These are phyloP conservation scores for Emmonsiellopsis sp. DNA, from an alignment of 2,329 filamentous ascomycete species.

Conservation along the genomic window DNA sequence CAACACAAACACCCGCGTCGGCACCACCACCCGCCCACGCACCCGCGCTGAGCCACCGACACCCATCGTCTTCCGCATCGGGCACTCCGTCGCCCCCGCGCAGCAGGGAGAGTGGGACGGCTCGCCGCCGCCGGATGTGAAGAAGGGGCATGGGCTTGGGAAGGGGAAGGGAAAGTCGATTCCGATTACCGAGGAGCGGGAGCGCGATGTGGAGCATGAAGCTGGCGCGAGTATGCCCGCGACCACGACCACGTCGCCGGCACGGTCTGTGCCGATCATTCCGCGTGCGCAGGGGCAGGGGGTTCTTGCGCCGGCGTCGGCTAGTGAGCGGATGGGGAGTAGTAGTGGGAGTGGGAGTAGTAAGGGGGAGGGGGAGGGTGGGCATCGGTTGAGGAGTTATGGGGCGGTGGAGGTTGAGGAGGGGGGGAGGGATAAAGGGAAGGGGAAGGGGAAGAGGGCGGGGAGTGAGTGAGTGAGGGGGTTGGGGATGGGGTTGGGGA, in stretches of 20 bases:
- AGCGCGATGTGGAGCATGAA: too few relatives aligned
- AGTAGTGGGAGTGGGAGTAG: not conserved
- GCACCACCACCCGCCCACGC: not conserved
- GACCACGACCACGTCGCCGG: too few relatives aligned
- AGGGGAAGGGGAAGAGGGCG: too few relatives aligned
- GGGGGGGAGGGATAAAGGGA: too few relatives aligned
- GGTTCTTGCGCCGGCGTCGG: not conserved
- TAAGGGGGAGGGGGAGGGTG: not conserved
- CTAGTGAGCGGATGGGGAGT: too few relatives aligned
- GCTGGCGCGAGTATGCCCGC: too few relatives aligned
- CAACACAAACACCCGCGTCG: too few relatives aligned
- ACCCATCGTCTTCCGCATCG: slow-evolving; percentile 6
- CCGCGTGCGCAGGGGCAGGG: not conserved
- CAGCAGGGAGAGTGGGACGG: not conserved
- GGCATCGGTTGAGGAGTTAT: not conserved
- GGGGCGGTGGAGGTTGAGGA: not conserved
- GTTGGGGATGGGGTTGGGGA: too few relatives aligned
- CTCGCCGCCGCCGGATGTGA: not conserved
- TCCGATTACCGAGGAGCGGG: too few relatives aligned
- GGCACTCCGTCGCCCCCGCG: slow-evolving; percentile 7
- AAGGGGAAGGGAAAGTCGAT: not conserved
- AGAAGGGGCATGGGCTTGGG: not conserved
- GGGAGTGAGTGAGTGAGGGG: too few relatives aligned
- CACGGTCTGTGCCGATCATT: too few relatives aligned
- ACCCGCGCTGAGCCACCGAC: slow-evolving; percentile 6